Evolutionary conservation across 2,329 filamentous ascomycete genomes (phyloP), one percentile per base, ranked within the genome.

Genomic region (Aspergillus eucalypticola): DNA sequence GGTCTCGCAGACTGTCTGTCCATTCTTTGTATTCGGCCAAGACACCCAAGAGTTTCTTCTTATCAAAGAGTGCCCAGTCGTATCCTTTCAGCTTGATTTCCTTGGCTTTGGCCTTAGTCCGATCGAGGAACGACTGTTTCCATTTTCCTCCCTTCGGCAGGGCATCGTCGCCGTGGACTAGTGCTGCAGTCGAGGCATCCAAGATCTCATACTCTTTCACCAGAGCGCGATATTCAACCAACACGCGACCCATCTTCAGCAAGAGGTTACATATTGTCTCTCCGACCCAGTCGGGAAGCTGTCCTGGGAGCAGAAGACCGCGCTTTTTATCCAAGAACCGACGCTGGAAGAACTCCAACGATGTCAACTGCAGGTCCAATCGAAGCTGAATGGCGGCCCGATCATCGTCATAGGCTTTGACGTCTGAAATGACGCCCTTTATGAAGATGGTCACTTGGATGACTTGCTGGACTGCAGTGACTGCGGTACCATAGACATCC

Each of bases 21-120:
- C 66, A 73, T 25, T 62, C 58, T n/a, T 67, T 69, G 32, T 73
- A 71, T 21, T 66, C 60, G 2, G 69, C 67, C 8, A 71, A 53
- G 7, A 71, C 63, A 8, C 49, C 44, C 25, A 66, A 54, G 51
- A 74, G 58, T 55, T 67, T 71, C 56, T 70, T 65, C 59, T 66
- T 71, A 56, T 74, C 70, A 42, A 73, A 74, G 6, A 74, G 64
- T 3, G 70, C 67, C 71, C 71, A 73, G 62, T 74, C 66, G 29
- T 68, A 69, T 3, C 69, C 66, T 38, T 71, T 67, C 25, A 65
- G 49, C 56, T 72, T 73, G 19, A 70, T 61, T 2, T 52, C 29
- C 29, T 65, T 67, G 19, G 64, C 67, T 41, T 68, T 67, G 21
- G 15, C 56, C 62, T 71, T 71, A 3, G 59, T 67, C 15, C 65